Percentiles rank a stretch among this genome's conserved stretches.
Evolutionary conservation across 257 asterid genomes (phyloP).

Genomic region (Handroanthus guayacan): DNA sequence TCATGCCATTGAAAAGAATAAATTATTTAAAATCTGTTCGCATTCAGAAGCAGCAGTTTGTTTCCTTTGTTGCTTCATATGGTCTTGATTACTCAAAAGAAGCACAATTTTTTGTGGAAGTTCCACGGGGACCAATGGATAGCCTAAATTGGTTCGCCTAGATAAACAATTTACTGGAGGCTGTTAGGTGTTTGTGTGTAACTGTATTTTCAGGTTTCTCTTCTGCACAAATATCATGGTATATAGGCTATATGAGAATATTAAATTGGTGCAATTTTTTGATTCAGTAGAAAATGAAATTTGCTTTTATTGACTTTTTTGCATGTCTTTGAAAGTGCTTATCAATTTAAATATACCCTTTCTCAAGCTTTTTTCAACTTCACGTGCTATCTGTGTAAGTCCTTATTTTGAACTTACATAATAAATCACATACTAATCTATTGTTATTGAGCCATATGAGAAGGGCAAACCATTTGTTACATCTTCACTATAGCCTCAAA

Average conservation of each 20-base stretch:
- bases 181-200: neutral
- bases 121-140: constrained; percentile 2
- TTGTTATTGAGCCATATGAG: neutral
- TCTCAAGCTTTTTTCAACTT: neutral
- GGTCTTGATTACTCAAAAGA: constrained; percentile 1
- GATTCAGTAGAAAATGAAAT: neutral
- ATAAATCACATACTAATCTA: neutral
- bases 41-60: constrained; percentile 17
- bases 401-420: neutral
- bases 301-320: neutral
- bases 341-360: neutral
- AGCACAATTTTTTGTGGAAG: constrained; percentile 13
- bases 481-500: constrained; percentile 12
- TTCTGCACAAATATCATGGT: neutral
- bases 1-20: constrained; percentile 6
- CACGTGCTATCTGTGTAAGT: neutral
- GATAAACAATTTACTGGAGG: neutral
- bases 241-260: neutral
- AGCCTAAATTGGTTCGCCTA: neutral
- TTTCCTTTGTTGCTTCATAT: constrained; percentile 11
- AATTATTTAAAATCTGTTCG: constrained; percentile 5
- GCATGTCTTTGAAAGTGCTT: neutral
- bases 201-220: constrained; percentile 17
- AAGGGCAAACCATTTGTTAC: neutral
- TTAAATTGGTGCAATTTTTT: constrained; percentile 10